A percentile compares a stretch with the other conserved stretches of the same genome.
These are phyloP conservation scores for Fusarium lateritium DNA, from an alignment of 2,329 filamentous ascomycete species.

Conservation along the genomic window DNA sequence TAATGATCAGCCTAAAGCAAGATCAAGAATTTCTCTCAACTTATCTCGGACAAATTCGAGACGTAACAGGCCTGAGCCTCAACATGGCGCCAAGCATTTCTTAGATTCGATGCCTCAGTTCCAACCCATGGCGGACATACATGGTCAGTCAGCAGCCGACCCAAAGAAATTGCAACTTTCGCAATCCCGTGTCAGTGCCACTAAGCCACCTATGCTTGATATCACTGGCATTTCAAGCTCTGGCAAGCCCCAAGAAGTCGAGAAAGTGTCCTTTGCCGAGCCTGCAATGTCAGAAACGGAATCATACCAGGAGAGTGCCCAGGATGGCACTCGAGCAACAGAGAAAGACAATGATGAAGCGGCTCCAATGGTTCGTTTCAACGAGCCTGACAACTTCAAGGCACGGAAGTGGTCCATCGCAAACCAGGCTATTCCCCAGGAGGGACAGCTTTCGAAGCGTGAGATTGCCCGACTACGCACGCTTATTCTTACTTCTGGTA, in stretches of 20 bases:
- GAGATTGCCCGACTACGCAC: conserved; percentile 86
- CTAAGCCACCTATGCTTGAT: conserved; percentile 66
- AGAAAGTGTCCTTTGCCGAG: conserved; percentile 42
- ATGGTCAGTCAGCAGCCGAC: conserved; percentile 35
- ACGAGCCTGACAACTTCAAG: conserved; percentile 45
- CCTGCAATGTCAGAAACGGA: conserved; percentile 60
- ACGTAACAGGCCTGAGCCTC: conserved; percentile 51
- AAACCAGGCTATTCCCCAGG: conserved; percentile 58
- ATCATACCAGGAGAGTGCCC: conserved; percentile 50
- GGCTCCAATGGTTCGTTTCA: conserved; percentile 47
- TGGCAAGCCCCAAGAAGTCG: conserved; percentile 51
- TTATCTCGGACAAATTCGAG: conserved; percentile 55
- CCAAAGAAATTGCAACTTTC: conserved; percentile 50
- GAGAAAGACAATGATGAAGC: conserved; percentile 57
- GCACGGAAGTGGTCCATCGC: conserved; percentile 68
- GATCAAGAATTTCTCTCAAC: conserved; percentile 55
- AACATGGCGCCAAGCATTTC: conserved; percentile 60
- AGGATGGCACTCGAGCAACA: conserved; percentile 51
- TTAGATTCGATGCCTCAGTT: conserved; percentile 69
- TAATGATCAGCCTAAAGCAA: conserved; percentile 58
- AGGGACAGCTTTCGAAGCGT: conserved; percentile 67
- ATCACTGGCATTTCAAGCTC: conserved; percentile 60
- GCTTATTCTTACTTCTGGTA: conserved; percentile 85
- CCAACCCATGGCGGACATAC: conserved; percentile 54
- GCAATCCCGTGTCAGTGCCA: conserved; percentile 61